Base-by-base conservation (phyloP, 192 early-diverging fungal genomes). In the Mortierella alpina region DNA sequence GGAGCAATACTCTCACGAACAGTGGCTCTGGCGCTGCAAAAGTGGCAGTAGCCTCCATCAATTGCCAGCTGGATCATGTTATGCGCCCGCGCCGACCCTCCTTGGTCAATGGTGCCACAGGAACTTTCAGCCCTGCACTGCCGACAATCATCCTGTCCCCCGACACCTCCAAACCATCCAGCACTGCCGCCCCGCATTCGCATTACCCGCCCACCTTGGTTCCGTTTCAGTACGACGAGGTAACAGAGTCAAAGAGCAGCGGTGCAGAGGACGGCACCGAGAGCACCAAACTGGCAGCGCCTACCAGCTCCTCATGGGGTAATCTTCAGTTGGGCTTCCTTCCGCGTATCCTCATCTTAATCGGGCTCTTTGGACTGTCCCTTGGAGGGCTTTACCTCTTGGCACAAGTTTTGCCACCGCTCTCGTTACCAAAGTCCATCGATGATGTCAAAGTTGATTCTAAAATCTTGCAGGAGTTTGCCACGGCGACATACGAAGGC, bases 341-440 rank as follows among this genome's bases (percentile, higher is more conserved):
- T 40, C 75, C 83, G 6, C 66, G 76, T 6, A 80, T 84, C 22
- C 12, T 75, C 23, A 47, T 80, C 42, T 55, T 84, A 39, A 64
- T 80, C 39, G 64, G 63, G 12, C 73, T 73, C 46, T 73, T 74
- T 66, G 58, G 53, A 11, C 42, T 75, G 50, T 75, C 76, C n/a
- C 52, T 84, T 9, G 67, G 62, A 9, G 76, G 75, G 7, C 50
- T 84, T 13, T 66, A 80, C 23, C 52, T 73, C 10, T 50, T 84
- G 47, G 69, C 77, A 1, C 73, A 71, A 22, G 73, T 79, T 2
- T 58, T 84, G 3, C 83, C 83, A 23, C 68, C 76, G 13, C 23
- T 84, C 41, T 84, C 83, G 11, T 56, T 89, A 20, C 88, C 88
- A 48, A 84, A 76, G 39, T 83, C 88, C 20, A 75, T 89, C 23